Conservation (phyloP, 2,329 filamentous ascomycete genomes). For the Colletotrichum siamense region DNA sequence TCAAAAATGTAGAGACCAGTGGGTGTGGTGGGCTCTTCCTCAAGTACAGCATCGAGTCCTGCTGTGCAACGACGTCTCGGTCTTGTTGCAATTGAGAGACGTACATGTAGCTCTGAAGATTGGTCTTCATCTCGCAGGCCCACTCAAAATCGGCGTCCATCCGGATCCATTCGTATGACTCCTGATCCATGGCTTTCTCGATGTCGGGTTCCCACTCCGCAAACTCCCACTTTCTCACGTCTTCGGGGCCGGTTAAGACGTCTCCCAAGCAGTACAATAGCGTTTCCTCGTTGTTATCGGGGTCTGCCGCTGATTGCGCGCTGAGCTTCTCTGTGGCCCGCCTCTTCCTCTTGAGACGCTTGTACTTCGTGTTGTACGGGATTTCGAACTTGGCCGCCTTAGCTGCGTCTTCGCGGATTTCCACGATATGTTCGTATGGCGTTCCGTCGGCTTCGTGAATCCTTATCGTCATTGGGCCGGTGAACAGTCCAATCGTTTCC, state of each 20-base stretch:
- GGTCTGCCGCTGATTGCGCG: conserved; percentile 60
- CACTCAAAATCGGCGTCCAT: conserved; percentile 99
- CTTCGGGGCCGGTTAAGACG: conserved; percentile 82
- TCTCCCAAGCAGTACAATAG: conserved; percentile 93
- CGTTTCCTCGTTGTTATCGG: conserved; percentile 74
- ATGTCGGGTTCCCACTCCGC: conserved; percentile 90
- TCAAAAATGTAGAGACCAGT: conserved; percentile 86
- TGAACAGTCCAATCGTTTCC: conserved; percentile 80
- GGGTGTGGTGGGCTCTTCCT: conserved; percentile 71
- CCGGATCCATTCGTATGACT: conserved; percentile 98
- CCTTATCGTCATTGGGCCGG: conserved; percentile 94
- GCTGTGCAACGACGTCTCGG: conserved; percentile 90
- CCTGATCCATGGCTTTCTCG: conserved; percentile 89
- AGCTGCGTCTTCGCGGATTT: conserved; percentile 86
- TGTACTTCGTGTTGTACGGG: conserved; percentile 99
- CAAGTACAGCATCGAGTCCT: conserved; percentile 79
- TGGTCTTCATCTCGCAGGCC: conserved; percentile 83
- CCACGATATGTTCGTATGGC: conserved; percentile 96
- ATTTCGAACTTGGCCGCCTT: conserved; percentile 85
- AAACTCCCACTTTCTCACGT: conserved; percentile 82
- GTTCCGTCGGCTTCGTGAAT: conserved; percentile 99
- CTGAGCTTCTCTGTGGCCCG: conserved; percentile 52
- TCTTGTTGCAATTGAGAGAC: conserved; percentile 97
- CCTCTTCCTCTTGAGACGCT: conserved; percentile 83
- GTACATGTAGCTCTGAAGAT: conserved; percentile 96